Base-by-base conservation (phyloP, 208 protist genomes). In the Herpetomonas muscarum region DNA sequence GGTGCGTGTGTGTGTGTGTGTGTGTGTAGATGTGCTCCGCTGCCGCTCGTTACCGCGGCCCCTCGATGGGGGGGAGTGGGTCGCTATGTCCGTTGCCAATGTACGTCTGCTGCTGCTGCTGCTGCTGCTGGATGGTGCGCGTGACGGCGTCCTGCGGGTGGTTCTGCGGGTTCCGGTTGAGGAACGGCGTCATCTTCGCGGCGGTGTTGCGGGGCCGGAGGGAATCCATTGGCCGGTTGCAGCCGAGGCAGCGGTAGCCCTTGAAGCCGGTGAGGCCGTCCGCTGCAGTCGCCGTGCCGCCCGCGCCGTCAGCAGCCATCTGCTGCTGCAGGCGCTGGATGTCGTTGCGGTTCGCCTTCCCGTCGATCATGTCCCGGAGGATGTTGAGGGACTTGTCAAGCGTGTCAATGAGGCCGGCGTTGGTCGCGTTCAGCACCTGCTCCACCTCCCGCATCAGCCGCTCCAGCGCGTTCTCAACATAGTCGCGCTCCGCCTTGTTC, bases 401-500 rank as follows among this genome's bases (percentile, higher is more conserved):
- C 17, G 89, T 95, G 64, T 95, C 89, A 66, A 95, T 93, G 41
- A 95, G 81, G 26, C 89, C 85, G 21, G 85, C 85, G 61, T 95
- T 95, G 44, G 85, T 95, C 0, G 85, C 83, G 59, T 95, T 95
- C 10, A 95, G 71, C 24, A 95, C 89, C 65, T 95, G 89, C 67
- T 95, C 89, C 73, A 95, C 89, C 80, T 95, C 85, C 0, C 89
- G 85, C 85, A 92, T 95, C 25, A 95, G 68, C 24, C 85, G 79
- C 77, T 95, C 89, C 53, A 95, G 76, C 32, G 89, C 85, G 52
- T 95, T 95, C 66, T 95, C 85, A 1, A 95, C 89, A 61, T 93
- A 95, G 64, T 95, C 89, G 22, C 89, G 85, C 58, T 95, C 89
- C 12, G 89, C 89, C 73, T 95, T 95, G 70, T 93, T 93, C 2